Percentiles rank a stretch among this genome's conserved stretches.
Conservation (phyloP, 2,329 filamentous ascomycete species). For the Westerdykella sp. region DNA sequence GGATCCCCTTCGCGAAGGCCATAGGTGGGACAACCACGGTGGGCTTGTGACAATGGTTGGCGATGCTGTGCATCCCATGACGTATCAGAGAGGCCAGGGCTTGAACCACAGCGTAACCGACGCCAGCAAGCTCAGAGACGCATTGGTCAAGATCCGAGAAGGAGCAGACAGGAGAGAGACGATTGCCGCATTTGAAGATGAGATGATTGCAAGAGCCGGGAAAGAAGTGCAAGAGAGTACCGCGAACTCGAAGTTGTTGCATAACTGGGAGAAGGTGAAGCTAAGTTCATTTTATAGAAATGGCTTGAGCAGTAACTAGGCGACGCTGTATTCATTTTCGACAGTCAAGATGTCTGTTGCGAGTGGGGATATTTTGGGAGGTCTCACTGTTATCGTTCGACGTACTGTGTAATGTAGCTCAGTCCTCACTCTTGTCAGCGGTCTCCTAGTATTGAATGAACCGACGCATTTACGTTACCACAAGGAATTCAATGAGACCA, state of each 20-base stretch:
- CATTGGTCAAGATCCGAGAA: constrained; percentile 20
- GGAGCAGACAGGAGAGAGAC: constrained; percentile 19
- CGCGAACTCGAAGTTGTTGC: constrained; percentile 30
- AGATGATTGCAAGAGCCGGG: constrained; percentile 38
- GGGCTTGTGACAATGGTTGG: constrained; percentile 36
- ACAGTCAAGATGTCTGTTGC: too few relatives aligned
- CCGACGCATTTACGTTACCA: too few relatives aligned
- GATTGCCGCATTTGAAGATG: constrained; percentile 40
- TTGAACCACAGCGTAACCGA: constrained; percentile 46
- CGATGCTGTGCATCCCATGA: constrained; percentile 40
- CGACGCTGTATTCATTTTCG: neutral
- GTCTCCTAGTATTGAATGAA: too few relatives aligned
- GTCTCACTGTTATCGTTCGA: too few relatives aligned
- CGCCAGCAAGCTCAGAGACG: constrained; percentile 36
- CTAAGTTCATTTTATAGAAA: constrained; percentile 29
- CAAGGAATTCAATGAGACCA: too few relatives aligned
- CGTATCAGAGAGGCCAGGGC: constrained; percentile 44
- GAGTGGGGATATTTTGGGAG: too few relatives aligned
- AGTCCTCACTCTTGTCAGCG: too few relatives aligned
- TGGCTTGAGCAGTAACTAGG: constrained; percentile 23
- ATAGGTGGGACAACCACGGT: constrained; percentile 30
- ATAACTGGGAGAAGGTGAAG: constrained; percentile 35
- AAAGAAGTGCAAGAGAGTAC: constrained; percentile 29
- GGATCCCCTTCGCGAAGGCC: constrained; percentile 26
- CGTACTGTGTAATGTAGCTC: too few relatives aligned